These are phyloP conservation scores for Phalaenopsis aphrodite DNA, from an alignment of 106 monocot species.

Conservation along the genomic window DNA sequence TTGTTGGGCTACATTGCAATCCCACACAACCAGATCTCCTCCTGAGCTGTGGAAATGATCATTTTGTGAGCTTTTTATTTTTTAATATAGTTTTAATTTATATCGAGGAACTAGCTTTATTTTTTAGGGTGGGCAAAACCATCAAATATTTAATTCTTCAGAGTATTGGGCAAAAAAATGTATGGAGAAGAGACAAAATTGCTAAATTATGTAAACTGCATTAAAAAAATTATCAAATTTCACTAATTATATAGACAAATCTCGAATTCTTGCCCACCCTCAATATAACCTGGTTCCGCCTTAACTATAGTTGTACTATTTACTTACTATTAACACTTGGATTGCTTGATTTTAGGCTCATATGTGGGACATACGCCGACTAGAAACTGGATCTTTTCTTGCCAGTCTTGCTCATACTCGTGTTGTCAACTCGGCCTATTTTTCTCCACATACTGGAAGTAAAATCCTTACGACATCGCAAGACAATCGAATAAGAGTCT, in stretches of 20 bases:
- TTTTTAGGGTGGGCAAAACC: too few species aligned
- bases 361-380: slow-evolving; percentile 74
- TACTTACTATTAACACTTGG: too few species aligned
- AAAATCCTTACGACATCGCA: slow-evolving; percentile 84
- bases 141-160: too few species aligned
- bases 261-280: too few species aligned
- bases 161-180: too few species aligned
- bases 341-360: slow-evolving; percentile 41
- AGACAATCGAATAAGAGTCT: slow-evolving; percentile 88
- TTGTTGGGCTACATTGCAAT: slow-evolving; percentile 86
- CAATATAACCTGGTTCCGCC: too few species aligned
- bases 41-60: slow-evolving; percentile 95
- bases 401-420: slow-evolving; percentile 64
- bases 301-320: not conserved
- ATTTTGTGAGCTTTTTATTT: slow-evolving; percentile 62
- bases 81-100: not conserved
- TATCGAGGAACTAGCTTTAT: too few species aligned
- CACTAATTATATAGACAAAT: too few species aligned
- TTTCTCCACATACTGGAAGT: slow-evolving; percentile 65
- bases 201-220: too few species aligned
- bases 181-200: too few species aligned
- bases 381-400: slow-evolving; percentile 49
- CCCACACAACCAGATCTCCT: slow-evolving; percentile 74
- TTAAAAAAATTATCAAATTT: too few species aligned
- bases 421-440: slow-evolving; percentile 88